Conservation (phyloP, 2,329 filamentous ascomycete species). For the Fusarium redolens region DNA sequence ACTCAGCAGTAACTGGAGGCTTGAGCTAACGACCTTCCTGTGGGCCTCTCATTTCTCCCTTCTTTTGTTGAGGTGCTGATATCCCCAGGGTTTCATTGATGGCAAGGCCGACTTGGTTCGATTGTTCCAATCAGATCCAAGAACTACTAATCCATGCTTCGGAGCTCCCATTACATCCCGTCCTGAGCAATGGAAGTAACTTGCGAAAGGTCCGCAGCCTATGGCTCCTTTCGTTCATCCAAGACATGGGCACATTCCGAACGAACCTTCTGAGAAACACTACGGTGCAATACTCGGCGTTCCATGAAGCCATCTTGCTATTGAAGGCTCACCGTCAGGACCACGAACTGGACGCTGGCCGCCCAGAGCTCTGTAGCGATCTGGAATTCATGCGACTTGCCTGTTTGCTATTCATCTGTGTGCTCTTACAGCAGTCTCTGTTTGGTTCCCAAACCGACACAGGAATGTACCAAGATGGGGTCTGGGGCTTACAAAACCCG, state of each 20-base stretch:
- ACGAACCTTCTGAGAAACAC: background rate
- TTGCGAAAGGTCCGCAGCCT: background rate
- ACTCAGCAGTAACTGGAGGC: slow-evolving; percentile 11
- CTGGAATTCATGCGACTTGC: background rate
- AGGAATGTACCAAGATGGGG: background rate
- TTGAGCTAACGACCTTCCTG: slow-evolving; percentile 10
- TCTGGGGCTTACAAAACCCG: background rate
- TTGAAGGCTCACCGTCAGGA: background rate
- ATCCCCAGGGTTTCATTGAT: background rate
- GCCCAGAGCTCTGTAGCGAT: background rate
- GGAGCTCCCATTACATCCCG: background rate
- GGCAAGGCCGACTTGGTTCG: slow-evolving; percentile 7
- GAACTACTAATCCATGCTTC: background rate
- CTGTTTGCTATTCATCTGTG: slow-evolving; percentile 1
- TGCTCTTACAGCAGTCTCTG: background rate
- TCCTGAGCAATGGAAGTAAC: background rate
- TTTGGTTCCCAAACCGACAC: accelerated
- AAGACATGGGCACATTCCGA: slow-evolving; percentile 7
- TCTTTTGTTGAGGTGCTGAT: background rate
- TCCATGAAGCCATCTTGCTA: slow-evolving; percentile 4
- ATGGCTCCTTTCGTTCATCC: slow-evolving; percentile 5
- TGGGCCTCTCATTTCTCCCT: background rate
- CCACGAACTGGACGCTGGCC: background rate
- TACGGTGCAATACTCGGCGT: background rate
- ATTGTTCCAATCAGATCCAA: slow-evolving; percentile 16